These are phyloP conservation scores for Umbelopsis sp. DNA, from an alignment of 192 early-diverging fungal genomes.

Conservation along the genomic window DNA sequence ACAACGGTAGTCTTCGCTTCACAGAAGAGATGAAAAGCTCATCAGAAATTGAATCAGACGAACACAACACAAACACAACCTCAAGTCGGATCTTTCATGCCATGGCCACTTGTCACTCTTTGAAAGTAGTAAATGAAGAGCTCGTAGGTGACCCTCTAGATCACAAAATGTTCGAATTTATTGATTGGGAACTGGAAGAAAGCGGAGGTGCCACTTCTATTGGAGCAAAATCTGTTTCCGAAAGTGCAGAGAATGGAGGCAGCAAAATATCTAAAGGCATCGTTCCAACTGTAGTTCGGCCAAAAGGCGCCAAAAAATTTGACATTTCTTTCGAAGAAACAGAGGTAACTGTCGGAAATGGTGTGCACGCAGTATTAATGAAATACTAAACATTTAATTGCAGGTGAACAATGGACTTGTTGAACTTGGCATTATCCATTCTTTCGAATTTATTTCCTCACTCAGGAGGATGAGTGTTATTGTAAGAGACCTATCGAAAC, in stretches of 20 bases:
- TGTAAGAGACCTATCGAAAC: conserved; percentile 68
- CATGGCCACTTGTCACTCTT: conserved; percentile 79
- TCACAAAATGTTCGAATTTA: conserved; percentile 97
- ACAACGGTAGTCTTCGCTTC: conserved; percentile 45
- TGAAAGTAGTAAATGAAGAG: conserved; percentile 90
- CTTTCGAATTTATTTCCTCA: conserved; percentile 92
- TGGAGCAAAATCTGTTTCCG: conserved; percentile 26
- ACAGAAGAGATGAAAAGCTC: conserved; percentile 45
- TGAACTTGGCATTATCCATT: conserved; percentile 80
- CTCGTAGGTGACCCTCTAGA: conserved; percentile 96
- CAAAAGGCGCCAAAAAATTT: conserved; percentile 33
- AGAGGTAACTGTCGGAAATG: not conserved
- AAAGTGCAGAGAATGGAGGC: conserved; percentile 15
- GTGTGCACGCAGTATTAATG: not conserved
- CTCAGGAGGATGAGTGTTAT: conserved; percentile 94
- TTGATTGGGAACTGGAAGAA: conserved; percentile 92
- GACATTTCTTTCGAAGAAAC: not conserved
- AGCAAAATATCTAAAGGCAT: conserved; percentile 44
- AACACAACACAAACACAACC: not conserved
- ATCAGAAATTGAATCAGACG: conserved; percentile 8
- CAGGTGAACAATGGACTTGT: conserved; percentile 24
- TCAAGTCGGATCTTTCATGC: conserved; percentile 53
- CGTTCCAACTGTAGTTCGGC: conserved; percentile 86
- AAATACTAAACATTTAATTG: not conserved
- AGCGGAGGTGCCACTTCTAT: conserved; percentile 50